Conservation (phyloP, 371 early-diverging fungal species). For the Mortierella sp. region DNA sequence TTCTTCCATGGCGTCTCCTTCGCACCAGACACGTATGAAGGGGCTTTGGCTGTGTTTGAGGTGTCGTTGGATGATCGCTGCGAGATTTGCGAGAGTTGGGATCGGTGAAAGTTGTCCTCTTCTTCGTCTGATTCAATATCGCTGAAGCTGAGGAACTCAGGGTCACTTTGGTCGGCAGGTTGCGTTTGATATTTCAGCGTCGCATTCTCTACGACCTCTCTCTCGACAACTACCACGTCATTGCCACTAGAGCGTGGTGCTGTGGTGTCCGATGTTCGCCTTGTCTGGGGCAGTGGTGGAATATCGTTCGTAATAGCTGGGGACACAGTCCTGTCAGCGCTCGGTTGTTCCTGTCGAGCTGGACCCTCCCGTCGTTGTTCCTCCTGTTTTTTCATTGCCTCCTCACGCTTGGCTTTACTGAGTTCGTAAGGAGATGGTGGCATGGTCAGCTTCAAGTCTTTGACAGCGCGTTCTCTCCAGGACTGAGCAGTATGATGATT, state of each 20-base stretch:
- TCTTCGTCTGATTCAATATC: slow-evolving; percentile 14
- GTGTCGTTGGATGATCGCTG: background rate
- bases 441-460: slow-evolving; percentile 17
- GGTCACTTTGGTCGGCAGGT: background rate
- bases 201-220: background rate
- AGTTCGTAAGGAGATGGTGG: slow-evolving; percentile 7
- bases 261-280: too few species aligned
- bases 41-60: too few species aligned
- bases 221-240: too few species aligned
- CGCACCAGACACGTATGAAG: too few species aligned
- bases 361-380: background rate
- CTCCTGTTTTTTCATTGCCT: background rate
- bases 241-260: too few species aligned
- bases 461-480: slow-evolving; percentile 34
- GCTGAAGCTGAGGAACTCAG: background rate
- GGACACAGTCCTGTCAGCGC: background rate
- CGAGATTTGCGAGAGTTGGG: background rate
- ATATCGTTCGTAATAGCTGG: background rate
- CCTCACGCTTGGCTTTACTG: slow-evolving; percentile 22
- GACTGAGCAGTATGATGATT: slow-evolving; percentile 23
- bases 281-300: background rate
- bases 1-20: background rate
- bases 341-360: too few species aligned
- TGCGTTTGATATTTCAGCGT: slow-evolving; percentile 1
- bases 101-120: slow-evolving; percentile 8